Evolutionary conservation across 2,329 filamentous ascomycete species (phyloP), one percentile per base, ranked within the genome.

Genomic region (Cordyceps cicadae): DNA sequence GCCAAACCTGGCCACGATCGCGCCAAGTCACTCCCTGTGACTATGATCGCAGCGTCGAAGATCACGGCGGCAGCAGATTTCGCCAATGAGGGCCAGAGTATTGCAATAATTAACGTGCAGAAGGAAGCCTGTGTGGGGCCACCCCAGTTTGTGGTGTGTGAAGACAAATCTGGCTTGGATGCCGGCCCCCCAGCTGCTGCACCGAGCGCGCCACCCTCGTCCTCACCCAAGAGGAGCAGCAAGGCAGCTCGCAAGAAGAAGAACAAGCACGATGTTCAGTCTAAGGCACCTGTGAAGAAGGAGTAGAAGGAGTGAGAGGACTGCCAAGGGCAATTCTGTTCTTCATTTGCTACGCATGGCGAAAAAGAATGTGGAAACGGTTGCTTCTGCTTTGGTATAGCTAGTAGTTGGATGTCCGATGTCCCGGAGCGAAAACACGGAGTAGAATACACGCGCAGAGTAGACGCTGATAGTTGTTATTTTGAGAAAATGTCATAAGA

Each of bases 151-250:
- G 43, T 17, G 17, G 58, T 39, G 29, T 21, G 1, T n/a, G 48
- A 46, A 41, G 17, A 9, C 19, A 52, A 34, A 19, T 1, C 24
- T 24, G 29, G 46, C n/a, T 56, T 48, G 17, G 19, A 49, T 15
- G 58, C 15, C 7, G 58, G 32, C 15, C 29, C 19, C 11, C 24
- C 50, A 4, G 26, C n/a, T 11, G 26, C 15, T n/a, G 37, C 48
- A 2, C 17, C 37, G n/a, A 53, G 41, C 49, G 29, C 39, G 26
- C 39, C 50, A 14, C n/a, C 45, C 9, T 15, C 43, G 14, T 8
- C 46, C 17, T 61, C 59, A 8, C 54, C 54, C 14, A 62, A 59
- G 48, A 62, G 59, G 51, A 51, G 43, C 43, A 7, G 45, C 21
- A 54, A 61, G 54, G 8, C 37, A 21, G 48, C 19, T 9, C 34